Evolutionary conservation across 495 filamentous ascomycete genomes (phyloP).

Genomic region (Bryoglossum gracile): DNA sequence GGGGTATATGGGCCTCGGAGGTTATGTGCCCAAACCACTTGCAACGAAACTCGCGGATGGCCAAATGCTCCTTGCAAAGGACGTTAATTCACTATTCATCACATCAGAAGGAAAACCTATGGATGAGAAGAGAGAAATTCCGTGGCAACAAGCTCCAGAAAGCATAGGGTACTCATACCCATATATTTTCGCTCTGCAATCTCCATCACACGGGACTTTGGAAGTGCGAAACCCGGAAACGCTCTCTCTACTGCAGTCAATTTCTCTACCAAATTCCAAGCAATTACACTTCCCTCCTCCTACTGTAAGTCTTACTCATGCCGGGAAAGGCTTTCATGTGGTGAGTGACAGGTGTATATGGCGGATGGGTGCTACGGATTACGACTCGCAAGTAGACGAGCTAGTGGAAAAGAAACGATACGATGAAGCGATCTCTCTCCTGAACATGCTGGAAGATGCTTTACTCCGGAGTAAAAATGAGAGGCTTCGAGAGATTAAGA

Average conservation of each 20-base stretch:
- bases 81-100: slow-evolving; percentile 92
- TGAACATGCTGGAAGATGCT: slow-evolving; percentile 86
- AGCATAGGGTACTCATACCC: slow-evolving; percentile 93
- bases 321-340: slow-evolving; percentile 90
- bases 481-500: slow-evolving; percentile 73
- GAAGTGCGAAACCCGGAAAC: slow-evolving; percentile 94
- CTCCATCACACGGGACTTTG: slow-evolving; percentile 73
- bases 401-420: slow-evolving; percentile 67
- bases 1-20: slow-evolving; percentile 91
- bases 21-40: slow-evolving; percentile 83
- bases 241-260: slow-evolving; percentile 75
- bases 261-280: slow-evolving; percentile 69
- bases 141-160: slow-evolving; percentile 84
- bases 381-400: slow-evolving; percentile 84
- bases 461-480: slow-evolving; percentile 77
- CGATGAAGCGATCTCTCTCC: slow-evolving; percentile 87
- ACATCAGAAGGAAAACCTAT: slow-evolving; percentile 73
- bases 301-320: slow-evolving; percentile 84
- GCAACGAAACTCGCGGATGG: slow-evolving; percentile 75
- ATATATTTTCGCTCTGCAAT: slow-evolving; percentile 82
- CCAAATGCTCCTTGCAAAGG: slow-evolving; percentile 83
- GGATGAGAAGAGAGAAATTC: slow-evolving; percentile 80
- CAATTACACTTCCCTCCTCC: slow-evolving; percentile 90
- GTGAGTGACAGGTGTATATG: slow-evolving; percentile 83
- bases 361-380: slow-evolving; percentile 91